Conservation (phyloP, 495 filamentous ascomycete species). For the Lasiosphaeris hirsuta region DNA sequence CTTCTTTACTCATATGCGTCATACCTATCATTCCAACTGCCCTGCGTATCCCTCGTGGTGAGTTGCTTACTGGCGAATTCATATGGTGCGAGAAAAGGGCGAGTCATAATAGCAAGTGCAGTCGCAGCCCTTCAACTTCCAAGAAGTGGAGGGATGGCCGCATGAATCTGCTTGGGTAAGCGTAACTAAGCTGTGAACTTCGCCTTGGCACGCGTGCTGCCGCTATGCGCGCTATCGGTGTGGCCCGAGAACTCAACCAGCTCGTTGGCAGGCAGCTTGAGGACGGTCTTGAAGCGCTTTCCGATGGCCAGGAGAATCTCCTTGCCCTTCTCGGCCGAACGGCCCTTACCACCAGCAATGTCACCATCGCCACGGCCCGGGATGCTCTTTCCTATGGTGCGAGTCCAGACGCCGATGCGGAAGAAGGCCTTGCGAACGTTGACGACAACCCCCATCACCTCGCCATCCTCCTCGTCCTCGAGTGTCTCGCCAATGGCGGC, state of each 20-base stretch:
- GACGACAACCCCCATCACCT: conserved; percentile 99
- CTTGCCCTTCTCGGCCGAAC: conserved; percentile 73
- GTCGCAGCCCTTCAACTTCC: too few species aligned
- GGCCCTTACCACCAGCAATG: conserved; percentile 63
- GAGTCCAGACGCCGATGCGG: conserved; percentile 89
- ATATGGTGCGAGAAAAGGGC: too few species aligned
- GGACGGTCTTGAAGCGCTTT: conserved; percentile 81
- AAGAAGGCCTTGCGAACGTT: conserved; percentile 98
- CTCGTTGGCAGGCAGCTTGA: conserved; percentile 72
- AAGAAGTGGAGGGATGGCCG: too few species aligned
- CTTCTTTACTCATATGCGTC: background rate
- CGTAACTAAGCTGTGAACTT: conserved; percentile 70
- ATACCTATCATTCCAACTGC: too few species aligned
- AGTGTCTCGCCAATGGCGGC: conserved; percentile 97
- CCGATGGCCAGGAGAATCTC: conserved; percentile 81
- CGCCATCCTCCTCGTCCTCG: conserved; percentile 87
- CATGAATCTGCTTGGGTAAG: too few species aligned
- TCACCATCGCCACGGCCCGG: conserved; percentile 70
- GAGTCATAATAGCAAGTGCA: too few species aligned
- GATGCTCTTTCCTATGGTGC: conserved; percentile 79
- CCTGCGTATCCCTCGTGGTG: too few species aligned
- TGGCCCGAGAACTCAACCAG: conserved; percentile 92
- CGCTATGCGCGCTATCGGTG: conserved; percentile 86
- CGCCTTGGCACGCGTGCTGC: conserved; percentile 91
- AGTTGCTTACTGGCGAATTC: too few species aligned